A percentile compares a stretch with the other conserved stretches of the same genome.
Evolutionary conservation across 495 filamentous ascomycete species (phyloP).

Genomic region (Penicillium macrosclerotiorum): DNA sequence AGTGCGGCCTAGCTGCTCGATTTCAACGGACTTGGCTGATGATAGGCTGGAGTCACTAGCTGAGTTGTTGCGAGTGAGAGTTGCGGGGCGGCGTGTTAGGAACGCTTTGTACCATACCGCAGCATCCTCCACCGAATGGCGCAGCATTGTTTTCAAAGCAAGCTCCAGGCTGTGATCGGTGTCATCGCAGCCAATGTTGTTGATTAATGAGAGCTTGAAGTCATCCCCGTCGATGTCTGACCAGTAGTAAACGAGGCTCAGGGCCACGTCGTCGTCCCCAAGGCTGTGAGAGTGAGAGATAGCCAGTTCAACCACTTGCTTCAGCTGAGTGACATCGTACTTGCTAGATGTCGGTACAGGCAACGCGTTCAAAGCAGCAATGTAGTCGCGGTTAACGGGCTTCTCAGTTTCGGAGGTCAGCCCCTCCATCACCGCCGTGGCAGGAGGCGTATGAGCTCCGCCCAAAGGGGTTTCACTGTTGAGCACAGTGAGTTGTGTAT

Average conservation of each 20-base stretch:
- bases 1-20: constrained; percentile 21
- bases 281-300: constrained; percentile 4
- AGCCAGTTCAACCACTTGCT: constrained; percentile 10
- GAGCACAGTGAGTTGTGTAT: background rate
- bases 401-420: constrained; percentile 3
- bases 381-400: constrained; percentile 6
- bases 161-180: constrained; percentile 8
- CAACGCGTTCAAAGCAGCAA: constrained; percentile 11
- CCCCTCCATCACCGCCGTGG: background rate
- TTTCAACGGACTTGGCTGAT: constrained; percentile 36
- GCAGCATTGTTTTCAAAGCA: constrained; percentile 14
- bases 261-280: constrained; percentile 6
- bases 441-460: constrained; percentile 3
- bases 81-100: background rate
- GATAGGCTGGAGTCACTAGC: constrained; percentile 45
- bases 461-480: constrained; percentile 2
- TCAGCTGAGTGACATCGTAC: constrained; percentile 16
- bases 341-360: constrained; percentile 12
- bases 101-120: constrained; percentile 13
- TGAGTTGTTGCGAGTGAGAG: constrained; percentile 20
- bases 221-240: constrained; percentile 13
- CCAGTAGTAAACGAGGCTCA: constrained; percentile 24
- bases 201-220: constrained; percentile 22
- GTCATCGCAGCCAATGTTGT: constrained; percentile 9
- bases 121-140: constrained; percentile 13